phyloP scores from a whole-genome alignment of 371 early-diverging fungal genomes.

The Circinella umbellata region DNA sequence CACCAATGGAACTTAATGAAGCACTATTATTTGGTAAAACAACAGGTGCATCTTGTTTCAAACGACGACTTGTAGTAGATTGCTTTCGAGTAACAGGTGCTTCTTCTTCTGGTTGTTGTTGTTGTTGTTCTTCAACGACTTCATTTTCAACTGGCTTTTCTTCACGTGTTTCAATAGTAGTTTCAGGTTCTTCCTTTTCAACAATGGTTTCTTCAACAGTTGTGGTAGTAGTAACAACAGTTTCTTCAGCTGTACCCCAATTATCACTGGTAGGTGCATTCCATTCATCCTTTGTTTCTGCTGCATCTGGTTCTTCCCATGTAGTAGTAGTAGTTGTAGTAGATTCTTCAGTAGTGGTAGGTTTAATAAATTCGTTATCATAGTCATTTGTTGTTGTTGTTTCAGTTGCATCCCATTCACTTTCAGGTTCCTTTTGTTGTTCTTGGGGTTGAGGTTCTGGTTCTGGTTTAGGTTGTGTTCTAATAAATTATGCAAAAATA shows the following conservation, averaged over 20 bases:
- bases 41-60: constrained; percentile 87
- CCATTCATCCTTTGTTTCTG: constrained; percentile 15
- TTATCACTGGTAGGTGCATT: constrained; percentile 19
- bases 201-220: not conserved
- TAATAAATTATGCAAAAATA: constrained; percentile 2
- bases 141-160: constrained; percentile 4
- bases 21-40: constrained; percentile 79
- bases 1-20: constrained; percentile 70
- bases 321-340: not conserved
- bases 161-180: not conserved
- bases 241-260: constrained; percentile 26
- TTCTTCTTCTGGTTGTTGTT: constrained; percentile 5
- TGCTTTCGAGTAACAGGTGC: constrained; percentile 16
- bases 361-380: constrained; percentile 9
- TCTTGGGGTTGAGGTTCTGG: constrained; percentile 30
- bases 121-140: constrained; percentile 7
- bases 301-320: constrained; percentile 11
- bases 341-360: constrained; percentile 9
- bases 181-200: constrained; percentile 15
- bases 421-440: constrained; percentile 21
- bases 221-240: not conserved
- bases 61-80: constrained; percentile 45
- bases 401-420: constrained; percentile 18
- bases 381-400: constrained; percentile 1
- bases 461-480: constrained; percentile 51